Evolutionary conservation across 768 basidiomycete genomes (phyloP), one percentile per base, ranked within the genome.

Genomic region (Amanita rubescens): DNA sequence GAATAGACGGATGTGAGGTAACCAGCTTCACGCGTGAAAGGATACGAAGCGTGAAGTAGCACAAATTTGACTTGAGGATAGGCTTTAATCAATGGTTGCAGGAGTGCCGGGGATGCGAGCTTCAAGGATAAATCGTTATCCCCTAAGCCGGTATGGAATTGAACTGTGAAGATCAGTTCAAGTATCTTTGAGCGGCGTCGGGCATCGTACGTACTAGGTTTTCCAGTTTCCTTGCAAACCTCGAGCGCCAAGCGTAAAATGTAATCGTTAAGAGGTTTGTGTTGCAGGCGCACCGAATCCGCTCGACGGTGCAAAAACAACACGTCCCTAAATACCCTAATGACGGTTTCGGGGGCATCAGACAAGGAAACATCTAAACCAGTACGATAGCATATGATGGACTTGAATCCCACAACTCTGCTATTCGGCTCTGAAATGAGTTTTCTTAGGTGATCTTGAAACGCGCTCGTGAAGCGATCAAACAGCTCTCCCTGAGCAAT

Each of bases 91-190:
- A 87, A 64, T 3, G 81, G 72, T 61, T 90, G 87, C 62, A 91
- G 67, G 47, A 79, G 75, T 8, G 85, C 71, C 1, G 89, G 87
- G 3, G 82, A 83, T 1, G 84, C 74, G 6, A 70, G 73, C 17
- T 69, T 59, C 32, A 90, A 69, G 22, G 67, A 74, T 46, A 91
- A 78, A 51, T 90, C 85, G 54, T 76, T 80, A 59, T 91, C 88
- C 5, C 89, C 89, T 1, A 90, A 73, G 30, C 89, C 89, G 7
- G 86, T 90, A 60, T 91, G 89, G 65, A 90, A 90, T 70, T 91
- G 88, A 19, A 91, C 89, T 90, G 49, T 14, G 35, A 27, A 39
- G 10, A 37, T 14, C 24, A 47, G 25, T 17, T 10, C 37, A 39
- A 34, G 30, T n/a, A n/a, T n/a, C n/a, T n/a, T 35, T 46, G 22